Conservation (phyloP, 2,329 filamentous ascomycete species). For the Penicillium sp. region DNA sequence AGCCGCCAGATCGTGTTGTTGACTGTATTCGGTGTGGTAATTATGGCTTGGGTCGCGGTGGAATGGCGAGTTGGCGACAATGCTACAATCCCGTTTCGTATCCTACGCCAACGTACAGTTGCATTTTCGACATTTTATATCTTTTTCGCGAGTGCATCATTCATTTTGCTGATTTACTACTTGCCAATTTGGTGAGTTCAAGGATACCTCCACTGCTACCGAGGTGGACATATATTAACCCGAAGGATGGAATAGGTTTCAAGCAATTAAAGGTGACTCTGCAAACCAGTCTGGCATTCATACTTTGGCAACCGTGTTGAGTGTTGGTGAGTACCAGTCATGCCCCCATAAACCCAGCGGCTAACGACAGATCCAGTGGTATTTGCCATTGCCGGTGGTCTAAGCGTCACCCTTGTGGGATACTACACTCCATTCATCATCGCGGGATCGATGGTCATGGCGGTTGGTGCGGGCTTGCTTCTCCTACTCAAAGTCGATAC, state of each 20-base stretch:
- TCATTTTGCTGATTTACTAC: not conserved
- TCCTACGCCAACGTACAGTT: constrained; percentile 51
- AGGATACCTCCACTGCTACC: not conserved
- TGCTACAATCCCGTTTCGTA: constrained; percentile 53
- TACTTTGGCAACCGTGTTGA: not conserved
- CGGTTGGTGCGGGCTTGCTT: not conserved
- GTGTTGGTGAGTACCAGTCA: not conserved
- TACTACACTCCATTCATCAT: not conserved
- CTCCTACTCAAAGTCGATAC: not conserved
- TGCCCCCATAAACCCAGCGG: not conserved
- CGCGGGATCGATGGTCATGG: not conserved
- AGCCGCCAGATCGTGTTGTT: constrained; percentile 26
- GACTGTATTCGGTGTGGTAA: constrained; percentile 27
- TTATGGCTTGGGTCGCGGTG: constrained; percentile 47
- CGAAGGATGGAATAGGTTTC: not conserved
- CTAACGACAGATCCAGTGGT: constrained; percentile 2
- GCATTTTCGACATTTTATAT: constrained; percentile 16
- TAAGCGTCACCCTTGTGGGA: not conserved
- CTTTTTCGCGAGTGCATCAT: not conserved
- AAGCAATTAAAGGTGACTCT: not conserved
- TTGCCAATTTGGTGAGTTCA: not conserved
- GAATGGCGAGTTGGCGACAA: constrained; percentile 52
- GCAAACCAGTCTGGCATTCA: not conserved
- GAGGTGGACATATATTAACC: not conserved
- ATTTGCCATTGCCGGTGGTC: constrained; percentile 6